These are phyloP conservation scores for Paecilomyces dactylethromorphus DNA, from an alignment of 2,329 filamentous ascomycete genomes.

Conservation along the genomic window DNA sequence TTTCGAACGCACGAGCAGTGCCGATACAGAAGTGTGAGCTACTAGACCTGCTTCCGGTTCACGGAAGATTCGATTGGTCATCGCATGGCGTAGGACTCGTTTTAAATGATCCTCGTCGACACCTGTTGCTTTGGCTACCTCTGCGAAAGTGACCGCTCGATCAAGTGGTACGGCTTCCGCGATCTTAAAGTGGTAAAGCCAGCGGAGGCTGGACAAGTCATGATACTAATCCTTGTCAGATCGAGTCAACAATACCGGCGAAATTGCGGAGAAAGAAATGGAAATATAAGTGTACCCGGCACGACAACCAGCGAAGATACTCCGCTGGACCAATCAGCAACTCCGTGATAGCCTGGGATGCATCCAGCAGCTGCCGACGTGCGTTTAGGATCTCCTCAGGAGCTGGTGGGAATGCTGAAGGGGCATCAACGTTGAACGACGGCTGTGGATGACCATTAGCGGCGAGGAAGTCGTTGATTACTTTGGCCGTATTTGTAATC, in stretches of 20 bases:
- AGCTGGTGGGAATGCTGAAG: neutral
- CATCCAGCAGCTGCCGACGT: constrained; percentile 1
- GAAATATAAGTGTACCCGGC: neutral
- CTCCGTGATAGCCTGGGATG: constrained; percentile 2
- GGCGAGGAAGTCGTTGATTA: constrained; percentile 3
- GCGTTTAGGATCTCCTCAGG: constrained; percentile 2
- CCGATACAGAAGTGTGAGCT: constrained; percentile 16
- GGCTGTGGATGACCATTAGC: constrained; percentile 2
- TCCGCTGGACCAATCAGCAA: constrained; percentile 1
- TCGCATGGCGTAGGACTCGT: constrained; percentile 20
- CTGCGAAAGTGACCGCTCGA: constrained; percentile 10
- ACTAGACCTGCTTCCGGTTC: constrained; percentile 20
- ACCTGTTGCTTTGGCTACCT: constrained; percentile 11
- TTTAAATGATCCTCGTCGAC: constrained; percentile 14
- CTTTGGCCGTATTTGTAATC: constrained; percentile 1
- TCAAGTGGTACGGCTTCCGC: constrained; percentile 16
- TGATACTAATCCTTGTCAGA: constrained; percentile 5
- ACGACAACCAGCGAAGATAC: constrained; percentile 3
- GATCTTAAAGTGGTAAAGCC: constrained; percentile 18
- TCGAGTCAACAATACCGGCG: neutral
- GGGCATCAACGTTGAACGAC: constrained; percentile 3
- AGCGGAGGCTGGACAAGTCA: constrained; percentile 11
- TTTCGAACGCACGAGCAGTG: constrained; percentile 3
- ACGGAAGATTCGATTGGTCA: constrained; percentile 20
- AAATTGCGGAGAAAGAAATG: neutral